Conservation (phyloP, 345 rosid species). For the Lenwebbia sp. region DNA sequence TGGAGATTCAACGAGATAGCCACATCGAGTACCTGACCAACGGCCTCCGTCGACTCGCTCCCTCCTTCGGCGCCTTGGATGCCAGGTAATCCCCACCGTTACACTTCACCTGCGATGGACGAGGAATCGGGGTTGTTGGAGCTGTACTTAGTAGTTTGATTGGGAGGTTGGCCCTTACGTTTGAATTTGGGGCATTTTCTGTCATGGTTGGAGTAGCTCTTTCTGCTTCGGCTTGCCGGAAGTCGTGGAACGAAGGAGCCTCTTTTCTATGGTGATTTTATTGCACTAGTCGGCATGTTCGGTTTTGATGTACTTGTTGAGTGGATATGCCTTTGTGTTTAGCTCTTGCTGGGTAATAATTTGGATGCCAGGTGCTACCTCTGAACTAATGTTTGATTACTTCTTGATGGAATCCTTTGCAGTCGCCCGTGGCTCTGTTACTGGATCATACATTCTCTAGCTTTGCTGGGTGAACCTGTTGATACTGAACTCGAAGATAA, state of each 20-base stretch:
- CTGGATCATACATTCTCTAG: constrained; percentile 89
- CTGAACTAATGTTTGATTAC: background rate
- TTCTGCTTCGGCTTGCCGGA: no score
- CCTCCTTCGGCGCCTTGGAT: constrained; percentile 60
- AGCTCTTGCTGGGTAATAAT: background rate
- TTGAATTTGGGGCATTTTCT: background rate
- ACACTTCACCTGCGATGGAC: background rate
- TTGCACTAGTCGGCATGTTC: background rate
- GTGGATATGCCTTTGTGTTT: background rate
- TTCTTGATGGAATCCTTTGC: constrained; percentile 1
- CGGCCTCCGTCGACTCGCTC: constrained; percentile 52
- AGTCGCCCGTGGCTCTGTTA: constrained; percentile 98
- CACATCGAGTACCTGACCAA: constrained; percentile 59
- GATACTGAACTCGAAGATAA: constrained; percentile 45
- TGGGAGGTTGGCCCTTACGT: background rate
- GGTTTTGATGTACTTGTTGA: background rate
- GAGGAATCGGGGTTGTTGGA: background rate
- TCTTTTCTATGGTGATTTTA: background rate
- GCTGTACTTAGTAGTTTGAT: background rate
- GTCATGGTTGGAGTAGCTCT: background rate
- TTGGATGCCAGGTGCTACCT: background rate
- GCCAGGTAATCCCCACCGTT: constrained; percentile 44
- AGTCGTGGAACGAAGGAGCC: background rate
- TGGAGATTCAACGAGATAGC: constrained; percentile 72
- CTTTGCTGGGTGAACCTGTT: constrained; percentile 63